Base-by-base conservation (phyloP, 257 asterid species). In the Solanum sitiens region DNA sequence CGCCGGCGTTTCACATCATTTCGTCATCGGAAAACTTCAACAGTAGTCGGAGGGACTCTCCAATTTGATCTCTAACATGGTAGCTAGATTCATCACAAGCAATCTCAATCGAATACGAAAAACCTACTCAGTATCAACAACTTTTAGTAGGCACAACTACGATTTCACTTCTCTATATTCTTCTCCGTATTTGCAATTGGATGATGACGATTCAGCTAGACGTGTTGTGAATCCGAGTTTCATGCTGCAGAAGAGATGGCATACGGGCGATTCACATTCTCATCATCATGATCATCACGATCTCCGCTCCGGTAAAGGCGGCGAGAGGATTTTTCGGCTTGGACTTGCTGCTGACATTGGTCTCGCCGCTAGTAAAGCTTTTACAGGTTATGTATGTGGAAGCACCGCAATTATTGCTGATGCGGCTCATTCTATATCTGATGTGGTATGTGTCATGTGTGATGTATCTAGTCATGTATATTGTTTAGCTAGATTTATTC, bases 341-440 rank as follows among this genome's bases (percentile, higher is more conserved):
- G 99, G 99, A 45, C 94, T 95, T 23, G 96, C 94, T n/a, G 95
- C 99, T 84, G 99, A 97, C 75, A 88, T 97, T 25, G 94, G 98
- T 35, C 92, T 97, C 88, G 98, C 99, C 59, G 94, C 93, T 61
- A 98, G 98, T 39, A 97, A 97, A 93, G 93, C 97, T 40, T 87
- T 94, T 14, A 93, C 99, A 0, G 99, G 99, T 63, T 97, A 95
- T 88, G 87, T 95, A 67, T 92, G 98, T 83, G 99, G 99, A 32
- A 97, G 99, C 93, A 95, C 99, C 39, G 99, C 99, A 40, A 95
- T 97, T 42, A 95, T 97, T 85, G 98, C 99, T 21, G 99, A 97
- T 89, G 99, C 99, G 2, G 99, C 98, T 65, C 98, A 95, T 92
- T 95, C 99, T 53, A 35, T 97, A 87, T 95, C 99, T 50, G 99